Percentiles rank a stretch among this genome's conserved stretches.
Conservation (phyloP, 441 rosid species). For the Jatropha podagrica region DNA sequence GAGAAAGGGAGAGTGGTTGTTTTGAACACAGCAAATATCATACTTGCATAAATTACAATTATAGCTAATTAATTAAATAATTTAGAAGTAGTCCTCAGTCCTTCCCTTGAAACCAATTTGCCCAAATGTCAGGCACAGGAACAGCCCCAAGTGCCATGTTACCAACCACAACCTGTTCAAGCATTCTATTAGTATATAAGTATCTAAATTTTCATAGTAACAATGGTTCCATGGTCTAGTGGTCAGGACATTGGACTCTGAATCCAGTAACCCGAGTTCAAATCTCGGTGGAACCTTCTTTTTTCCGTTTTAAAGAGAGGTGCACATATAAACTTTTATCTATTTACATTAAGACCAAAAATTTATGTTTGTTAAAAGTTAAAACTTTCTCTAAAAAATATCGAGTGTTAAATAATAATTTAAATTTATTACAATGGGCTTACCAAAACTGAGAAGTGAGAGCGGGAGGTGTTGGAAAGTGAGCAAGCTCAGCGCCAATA, state of each 20-base stretch:
- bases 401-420: too few species aligned
- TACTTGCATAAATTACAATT: too few species aligned
- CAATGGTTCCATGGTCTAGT: conserved; percentile 41
- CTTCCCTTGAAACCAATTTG: conserved; percentile 96
- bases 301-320: too few species aligned
- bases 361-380: too few species aligned
- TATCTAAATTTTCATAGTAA: background rate
- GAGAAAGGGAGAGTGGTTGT: background rate
- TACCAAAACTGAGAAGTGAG: conserved; percentile 79
- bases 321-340: too few species aligned
- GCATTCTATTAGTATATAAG: too few species aligned
- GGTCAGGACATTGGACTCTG: conserved; percentile 32
- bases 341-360: too few species aligned
- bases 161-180: conserved; percentile 68
- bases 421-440: background rate
- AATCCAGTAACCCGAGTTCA: conserved; percentile 24
- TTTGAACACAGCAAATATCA: background rate
- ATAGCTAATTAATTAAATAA: background rate
- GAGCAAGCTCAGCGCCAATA: conserved; percentile 84
- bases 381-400: too few species aligned
- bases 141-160: conserved; percentile 79
- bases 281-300: conserved; percentile 38
- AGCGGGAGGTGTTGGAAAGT: conserved; percentile 83
- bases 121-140: conserved; percentile 84
- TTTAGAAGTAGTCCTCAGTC: conserved; percentile 69